These are phyloP conservation scores for Colletotrichum eremochloae DNA, from an alignment of 2,329 filamentous ascomycete genomes.

Conservation along the genomic window DNA sequence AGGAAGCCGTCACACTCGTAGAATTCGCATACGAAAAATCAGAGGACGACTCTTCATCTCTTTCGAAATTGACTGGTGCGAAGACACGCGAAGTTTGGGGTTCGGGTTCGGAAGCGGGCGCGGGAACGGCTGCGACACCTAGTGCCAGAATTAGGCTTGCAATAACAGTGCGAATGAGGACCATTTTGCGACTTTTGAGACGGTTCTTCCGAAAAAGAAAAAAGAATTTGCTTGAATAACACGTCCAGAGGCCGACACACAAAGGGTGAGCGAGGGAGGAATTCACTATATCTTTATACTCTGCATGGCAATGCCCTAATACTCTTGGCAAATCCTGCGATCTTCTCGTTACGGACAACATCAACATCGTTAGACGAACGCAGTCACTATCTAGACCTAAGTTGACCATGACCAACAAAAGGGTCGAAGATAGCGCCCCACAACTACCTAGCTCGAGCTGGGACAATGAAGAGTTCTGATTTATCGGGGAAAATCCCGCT, in stretches of 20 bases:
- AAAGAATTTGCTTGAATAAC: not conserved
- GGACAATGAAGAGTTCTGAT: conserved; percentile 5
- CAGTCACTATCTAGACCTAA: conserved; percentile 8
- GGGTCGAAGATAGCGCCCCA: not conserved
- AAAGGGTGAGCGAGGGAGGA: not conserved
- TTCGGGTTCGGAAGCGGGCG: conserved; percentile 1
- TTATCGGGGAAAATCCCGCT: not conserved
- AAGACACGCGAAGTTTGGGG: no score
- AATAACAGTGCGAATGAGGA: conserved; percentile 18
- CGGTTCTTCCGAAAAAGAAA: not conserved
- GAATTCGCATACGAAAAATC: not conserved
- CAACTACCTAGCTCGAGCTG: conserved; percentile 2
- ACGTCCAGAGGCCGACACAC: not conserved
- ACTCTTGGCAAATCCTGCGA: not conserved
- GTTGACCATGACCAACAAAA: conserved; percentile 10
- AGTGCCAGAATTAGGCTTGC: conserved; percentile 11
- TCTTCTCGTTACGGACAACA: not conserved
- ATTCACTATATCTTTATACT: not conserved
- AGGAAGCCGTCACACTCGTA: not conserved
- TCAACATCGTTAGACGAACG: conserved; percentile 11
- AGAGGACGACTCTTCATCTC: not conserved
- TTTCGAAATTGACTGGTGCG: not conserved
- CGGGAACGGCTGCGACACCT: conserved; percentile 24
- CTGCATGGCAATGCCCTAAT: not conserved
- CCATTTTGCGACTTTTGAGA: conserved; percentile 18